These are phyloP conservation scores for Camellia oleifera DNA, from an alignment of 179 eudicot species.

Conservation along the genomic window DNA sequence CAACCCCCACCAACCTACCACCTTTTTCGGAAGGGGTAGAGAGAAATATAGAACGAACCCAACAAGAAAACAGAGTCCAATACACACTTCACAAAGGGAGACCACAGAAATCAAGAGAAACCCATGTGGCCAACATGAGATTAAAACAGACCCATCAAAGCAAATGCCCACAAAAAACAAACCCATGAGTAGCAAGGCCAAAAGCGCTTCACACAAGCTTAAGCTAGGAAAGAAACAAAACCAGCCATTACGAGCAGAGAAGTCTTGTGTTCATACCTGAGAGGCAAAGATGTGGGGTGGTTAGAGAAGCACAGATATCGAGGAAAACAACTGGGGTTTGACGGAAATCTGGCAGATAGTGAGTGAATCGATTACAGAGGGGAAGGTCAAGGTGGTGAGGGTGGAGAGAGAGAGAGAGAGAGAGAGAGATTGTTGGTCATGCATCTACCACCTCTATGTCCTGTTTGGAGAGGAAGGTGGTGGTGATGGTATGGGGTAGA, in stretches of 20 bases:
- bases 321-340: constrained; percentile 11
- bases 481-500: constrained; percentile 16
- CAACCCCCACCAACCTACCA: constrained; percentile 18
- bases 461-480: constrained; percentile 13
- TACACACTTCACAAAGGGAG: not conserved
- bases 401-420: constrained; percentile 6
- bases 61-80: constrained; percentile 1
- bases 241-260: not conserved
- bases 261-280: constrained; percentile 3
- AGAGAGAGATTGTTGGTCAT: constrained; percentile 41
- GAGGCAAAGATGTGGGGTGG: not conserved
- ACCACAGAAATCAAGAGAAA: constrained; percentile 8
- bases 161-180: constrained; percentile 5
- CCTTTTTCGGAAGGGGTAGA: not conserved
- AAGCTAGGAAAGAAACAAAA: not conserved
- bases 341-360: constrained; percentile 8
- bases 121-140: constrained; percentile 10
- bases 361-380: constrained; percentile 17
- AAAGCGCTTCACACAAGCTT: not conserved
- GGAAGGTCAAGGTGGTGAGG: constrained; percentile 8
- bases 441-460: constrained; percentile 57
- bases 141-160: not conserved
- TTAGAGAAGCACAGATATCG: constrained; percentile 17
- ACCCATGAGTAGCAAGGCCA: not conserved
- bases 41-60: not conserved